Evolutionary conservation across 768 basidiomycete species (phyloP), one percentile per base, ranked within the genome.

Genomic region (Xerocomus spinulosus): DNA sequence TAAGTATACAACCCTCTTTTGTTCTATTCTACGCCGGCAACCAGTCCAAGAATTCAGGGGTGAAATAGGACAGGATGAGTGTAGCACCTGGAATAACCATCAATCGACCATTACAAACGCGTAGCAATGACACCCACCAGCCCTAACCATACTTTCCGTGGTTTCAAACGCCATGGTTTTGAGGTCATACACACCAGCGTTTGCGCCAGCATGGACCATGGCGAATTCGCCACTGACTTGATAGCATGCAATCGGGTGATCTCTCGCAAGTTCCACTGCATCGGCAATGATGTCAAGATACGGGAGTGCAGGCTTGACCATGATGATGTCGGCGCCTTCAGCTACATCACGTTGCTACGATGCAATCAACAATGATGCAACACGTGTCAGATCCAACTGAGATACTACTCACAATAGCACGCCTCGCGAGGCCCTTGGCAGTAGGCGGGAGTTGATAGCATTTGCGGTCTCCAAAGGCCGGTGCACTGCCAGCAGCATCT

Each of bases 191-290:
- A 98, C 87, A 10, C 95, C 95, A 3, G 92, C 91, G 4, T 75
- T 73, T 9, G 96, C 96, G 29, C 94, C 96, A 0, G 96, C 95
- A 46, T 87, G 85, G 25, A 99, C 74, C 96, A 98, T 98, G 9
- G 95, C 92, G 55, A 88, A 98, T 68, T 98, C 96, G 3, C 96
- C 96, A 47, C 91, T 93, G 42, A 99, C 96, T 69, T 94, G 90
- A 68, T 98, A 99, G 60, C 89, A 92, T 1, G 96, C 96, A n/a
- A 96, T 75, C 2, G 95, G 95, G 59, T 90, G 86, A 62, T 95
- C 83, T 0, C 81, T 81, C 5, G 89, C 84, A 35, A 96, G 76
- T 55, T 82, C 69, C 4, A 84, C 80, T 14, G 91, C 92, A 60
- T 96, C 92, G 26, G 87, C 79, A 56, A 99, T 87, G 69, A 98